Evolutionary conservation across 2,329 filamentous ascomycete species (phyloP).

Genomic region (Nigrograna mackinnonii): DNA sequence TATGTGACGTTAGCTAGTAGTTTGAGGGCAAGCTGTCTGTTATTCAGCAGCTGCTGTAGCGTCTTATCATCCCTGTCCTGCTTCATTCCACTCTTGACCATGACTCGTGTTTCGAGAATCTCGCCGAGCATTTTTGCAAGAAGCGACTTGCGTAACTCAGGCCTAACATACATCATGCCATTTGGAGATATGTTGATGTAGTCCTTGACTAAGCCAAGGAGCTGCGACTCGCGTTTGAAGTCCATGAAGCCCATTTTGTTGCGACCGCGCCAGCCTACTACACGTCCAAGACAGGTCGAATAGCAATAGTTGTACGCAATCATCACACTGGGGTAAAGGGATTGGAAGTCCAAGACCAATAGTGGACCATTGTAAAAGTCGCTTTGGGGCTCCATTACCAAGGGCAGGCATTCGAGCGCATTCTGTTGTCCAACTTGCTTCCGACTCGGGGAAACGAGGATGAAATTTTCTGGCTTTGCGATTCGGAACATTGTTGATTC

Average conservation of each 20-base stretch:
- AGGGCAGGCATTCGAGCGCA: constrained; percentile 86
- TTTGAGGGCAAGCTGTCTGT: constrained; percentile 90
- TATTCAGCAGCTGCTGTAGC: constrained; percentile 86
- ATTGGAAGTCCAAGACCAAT: constrained; percentile 93
- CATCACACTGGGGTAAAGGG: constrained; percentile 95
- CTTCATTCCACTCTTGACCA: constrained; percentile 98
- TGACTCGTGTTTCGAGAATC: constrained; percentile 92
- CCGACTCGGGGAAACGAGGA: constrained; percentile 85
- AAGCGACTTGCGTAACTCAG: constrained; percentile 83
- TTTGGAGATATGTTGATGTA: constrained; percentile 93
- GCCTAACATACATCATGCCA: constrained; percentile 92
- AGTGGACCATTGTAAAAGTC: constrained; percentile 90
- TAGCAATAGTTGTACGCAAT: constrained; percentile 99
- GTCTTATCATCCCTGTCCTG: constrained; percentile 84
- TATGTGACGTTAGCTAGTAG: constrained; percentile 99
- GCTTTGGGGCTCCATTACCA: constrained; percentile 97
- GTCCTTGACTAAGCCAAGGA: constrained; percentile 79
- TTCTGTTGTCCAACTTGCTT: constrained; percentile 95
- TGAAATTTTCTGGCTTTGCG: constrained; percentile 92
- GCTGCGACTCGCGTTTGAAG: constrained; percentile 74
- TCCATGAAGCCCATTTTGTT: constrained; percentile 96
- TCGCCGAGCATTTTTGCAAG: constrained; percentile 96
- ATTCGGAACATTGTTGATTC: constrained; percentile 99
- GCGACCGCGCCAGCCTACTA: constrained; percentile 83
- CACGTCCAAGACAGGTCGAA: constrained; percentile 88